Base-by-base conservation (phyloP, 805 yeast genomes). In the Brettanomyces custersianus region DNA sequence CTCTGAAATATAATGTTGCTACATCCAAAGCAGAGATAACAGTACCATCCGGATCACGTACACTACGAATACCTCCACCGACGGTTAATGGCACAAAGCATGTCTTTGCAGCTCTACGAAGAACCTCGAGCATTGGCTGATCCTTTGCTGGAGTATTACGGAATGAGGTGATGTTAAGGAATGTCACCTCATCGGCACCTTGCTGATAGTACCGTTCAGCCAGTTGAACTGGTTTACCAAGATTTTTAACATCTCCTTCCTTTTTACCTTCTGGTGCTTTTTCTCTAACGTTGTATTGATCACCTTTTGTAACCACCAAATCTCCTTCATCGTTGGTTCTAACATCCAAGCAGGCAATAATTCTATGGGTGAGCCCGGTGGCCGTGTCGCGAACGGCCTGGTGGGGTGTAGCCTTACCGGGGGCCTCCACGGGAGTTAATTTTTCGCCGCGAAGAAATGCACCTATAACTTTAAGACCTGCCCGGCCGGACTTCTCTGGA, bases 151-250 rank as follows among this genome's bases (percentile, higher is more conserved):
- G 99, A 22, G 94, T 86, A 59, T 88, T 85, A 57, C 97, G 73
- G 63, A 92, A 92, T 4, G 96, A 87, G 0, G 98, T 94, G 48
- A 92, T 92, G 54, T 92, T 92, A 46, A 92, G 68, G 49, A 92
- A 92, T 0, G 97, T 90, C 23, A 92, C 77, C 59, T 92, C 99
- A 55, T 92, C 99, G 0, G 98, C 97, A 20, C 99, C 98, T 60
- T 92, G 96, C 26, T 69, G 62, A 52, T 84, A 92, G 55, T 92
- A 92, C 49, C 77, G 78, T 45, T 86, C 80, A 2, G 98, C 98
- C 57, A 92, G 64, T 52, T 85, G 85, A 0, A 92, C 96, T 2
- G 99, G 99, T 57, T 94, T 92, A 13, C 99, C 99, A 40, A 92
- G 65, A 54, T 92, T 92, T 56, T 96, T 74, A 20, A 92, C 96